phyloP scores from a whole-genome alignment of 2,329 filamentous ascomycete species.

The Colletotrichum lini region DNA sequence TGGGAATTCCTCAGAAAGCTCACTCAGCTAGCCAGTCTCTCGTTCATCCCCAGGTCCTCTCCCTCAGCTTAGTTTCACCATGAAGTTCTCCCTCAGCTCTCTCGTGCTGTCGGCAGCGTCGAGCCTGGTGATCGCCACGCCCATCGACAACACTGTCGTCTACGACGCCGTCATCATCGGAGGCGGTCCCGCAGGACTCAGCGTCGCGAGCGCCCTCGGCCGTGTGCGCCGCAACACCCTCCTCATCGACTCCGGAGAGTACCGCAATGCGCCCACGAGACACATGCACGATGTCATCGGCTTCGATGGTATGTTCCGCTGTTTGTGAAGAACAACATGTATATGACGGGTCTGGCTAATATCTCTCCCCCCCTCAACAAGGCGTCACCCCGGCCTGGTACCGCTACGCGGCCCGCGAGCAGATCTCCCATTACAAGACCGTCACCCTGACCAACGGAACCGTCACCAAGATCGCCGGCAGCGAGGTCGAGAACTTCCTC shows the following conservation, averaged over 20 bases:
- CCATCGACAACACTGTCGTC: slow-evolving; percentile 20
- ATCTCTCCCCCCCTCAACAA: slow-evolving; percentile 45
- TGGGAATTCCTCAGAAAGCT: neutral
- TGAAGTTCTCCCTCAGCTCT: slow-evolving; percentile 20
- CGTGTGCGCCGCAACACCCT: slow-evolving; percentile 69
- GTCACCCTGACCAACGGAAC: slow-evolving; percentile 66
- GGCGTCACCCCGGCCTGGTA: slow-evolving; percentile 69
- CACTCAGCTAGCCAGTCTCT: slow-evolving; percentile 1
- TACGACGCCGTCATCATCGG: slow-evolving; percentile 72
- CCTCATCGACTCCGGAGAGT: slow-evolving; percentile 71
- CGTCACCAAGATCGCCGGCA: slow-evolving; percentile 59
- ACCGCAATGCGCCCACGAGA: slow-evolving; percentile 69
- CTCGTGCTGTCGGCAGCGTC: slow-evolving; percentile 25
- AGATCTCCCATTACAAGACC: slow-evolving; percentile 66
- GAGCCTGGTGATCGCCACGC: slow-evolving; percentile 12
- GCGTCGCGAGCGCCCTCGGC: slow-evolving; percentile 69
- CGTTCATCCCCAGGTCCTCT: neutral
- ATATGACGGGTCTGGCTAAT: neutral
- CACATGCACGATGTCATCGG: slow-evolving; percentile 75
- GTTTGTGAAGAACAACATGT: too few species aligned
- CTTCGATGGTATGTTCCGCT: slow-evolving; percentile 63
- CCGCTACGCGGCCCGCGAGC: slow-evolving; percentile 66
- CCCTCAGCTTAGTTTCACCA: neutral
- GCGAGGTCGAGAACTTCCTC: slow-evolving; percentile 61
- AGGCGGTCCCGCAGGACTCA: slow-evolving; percentile 70